Conservation (phyloP, 306 rosid genomes). For the Heteromeles arbutifolia region DNA sequence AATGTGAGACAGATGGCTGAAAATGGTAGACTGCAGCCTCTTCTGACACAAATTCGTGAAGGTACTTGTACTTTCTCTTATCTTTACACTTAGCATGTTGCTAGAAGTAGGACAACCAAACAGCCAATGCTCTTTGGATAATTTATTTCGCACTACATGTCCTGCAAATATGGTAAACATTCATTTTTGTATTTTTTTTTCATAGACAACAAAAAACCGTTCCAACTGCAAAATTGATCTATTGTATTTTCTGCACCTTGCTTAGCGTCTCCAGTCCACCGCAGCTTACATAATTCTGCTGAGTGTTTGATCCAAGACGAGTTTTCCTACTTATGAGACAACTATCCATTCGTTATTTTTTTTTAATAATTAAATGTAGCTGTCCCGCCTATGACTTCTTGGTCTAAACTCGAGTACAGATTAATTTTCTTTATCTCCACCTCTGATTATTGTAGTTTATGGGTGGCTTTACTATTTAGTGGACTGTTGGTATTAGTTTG, state of each 20-base stretch:
- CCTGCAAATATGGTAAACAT: not conserved
- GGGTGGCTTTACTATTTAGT: not conserved
- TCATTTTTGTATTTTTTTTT: not conserved
- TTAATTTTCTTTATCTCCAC: not conserved
- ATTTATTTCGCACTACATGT: not conserved
- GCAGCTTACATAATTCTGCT: not conserved
- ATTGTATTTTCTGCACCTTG: not conserved
- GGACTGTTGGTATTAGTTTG: not conserved
- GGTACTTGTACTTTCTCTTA: conserved; percentile 38
- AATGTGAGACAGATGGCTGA: conserved; percentile 96
- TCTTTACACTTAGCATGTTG: not conserved
- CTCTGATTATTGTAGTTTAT: too few relatives aligned
- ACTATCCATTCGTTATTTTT: not conserved
- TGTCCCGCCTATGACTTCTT: not conserved
- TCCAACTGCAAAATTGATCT: not conserved
- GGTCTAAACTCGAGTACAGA: not conserved
- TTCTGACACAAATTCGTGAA: conserved; percentile 80
- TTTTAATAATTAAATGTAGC: not conserved
- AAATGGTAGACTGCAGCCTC: conserved; percentile 80
- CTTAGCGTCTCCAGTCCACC: not conserved
- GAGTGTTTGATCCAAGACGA: not conserved
- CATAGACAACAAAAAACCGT: not conserved
- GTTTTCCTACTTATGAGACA: not conserved
- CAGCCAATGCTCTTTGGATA: not conserved
- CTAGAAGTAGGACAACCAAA: not conserved